phyloP scores from a whole-genome alignment of 345 rosid genomes.

The Aquilaria malaccensis region DNA sequence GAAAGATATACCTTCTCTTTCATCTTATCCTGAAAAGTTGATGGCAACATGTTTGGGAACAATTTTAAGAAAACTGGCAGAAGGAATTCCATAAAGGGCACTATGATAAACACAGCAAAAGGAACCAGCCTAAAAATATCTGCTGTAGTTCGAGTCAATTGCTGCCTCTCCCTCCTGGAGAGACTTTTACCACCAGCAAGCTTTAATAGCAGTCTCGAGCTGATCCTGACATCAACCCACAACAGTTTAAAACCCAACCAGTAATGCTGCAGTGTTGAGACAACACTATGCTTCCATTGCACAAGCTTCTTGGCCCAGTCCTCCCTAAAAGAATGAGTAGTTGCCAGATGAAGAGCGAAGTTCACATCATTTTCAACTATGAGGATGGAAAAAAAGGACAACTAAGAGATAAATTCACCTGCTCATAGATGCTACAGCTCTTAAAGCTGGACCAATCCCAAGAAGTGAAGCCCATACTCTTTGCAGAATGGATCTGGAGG shows the following conservation, averaged over 20 bases:
- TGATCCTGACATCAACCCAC: slow-evolving; percentile 64
- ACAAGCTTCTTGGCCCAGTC: slow-evolving; percentile 60
- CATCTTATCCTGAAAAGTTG: slow-evolving; percentile 81
- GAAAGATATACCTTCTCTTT: slow-evolving; percentile 49
- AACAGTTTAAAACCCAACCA: slow-evolving; percentile 65
- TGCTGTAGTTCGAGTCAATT: slow-evolving; percentile 86
- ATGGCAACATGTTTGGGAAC: slow-evolving; percentile 76
- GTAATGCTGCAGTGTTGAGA: slow-evolving; percentile 59
- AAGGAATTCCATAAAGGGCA: slow-evolving; percentile 75
- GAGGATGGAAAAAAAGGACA: slow-evolving; percentile 8
- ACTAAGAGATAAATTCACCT: slow-evolving; percentile 35
- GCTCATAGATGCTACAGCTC: slow-evolving; percentile 78
- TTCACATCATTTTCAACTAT: slow-evolving; percentile 1
- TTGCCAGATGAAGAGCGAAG: slow-evolving; percentile 1
- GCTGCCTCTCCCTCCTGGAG: slow-evolving; percentile 86
- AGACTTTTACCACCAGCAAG: slow-evolving; percentile 67
- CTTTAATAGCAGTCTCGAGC: slow-evolving; percentile 58
- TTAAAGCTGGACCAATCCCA: slow-evolving; percentile 59
- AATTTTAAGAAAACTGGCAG: slow-evolving; percentile 65
- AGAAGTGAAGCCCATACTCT: slow-evolving; percentile 39
- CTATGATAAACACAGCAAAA: slow-evolving; percentile 65
- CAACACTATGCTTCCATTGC: slow-evolving; percentile 59
- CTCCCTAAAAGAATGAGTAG: slow-evolving; percentile 36
- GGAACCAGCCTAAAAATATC: slow-evolving; percentile 88
- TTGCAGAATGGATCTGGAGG: slow-evolving; percentile 34